Evolutionary conservation across 2,329 filamentous ascomycete species (phyloP), one percentile per base, ranked within the genome.

Genomic region (Diplodia scrobiculata): DNA sequence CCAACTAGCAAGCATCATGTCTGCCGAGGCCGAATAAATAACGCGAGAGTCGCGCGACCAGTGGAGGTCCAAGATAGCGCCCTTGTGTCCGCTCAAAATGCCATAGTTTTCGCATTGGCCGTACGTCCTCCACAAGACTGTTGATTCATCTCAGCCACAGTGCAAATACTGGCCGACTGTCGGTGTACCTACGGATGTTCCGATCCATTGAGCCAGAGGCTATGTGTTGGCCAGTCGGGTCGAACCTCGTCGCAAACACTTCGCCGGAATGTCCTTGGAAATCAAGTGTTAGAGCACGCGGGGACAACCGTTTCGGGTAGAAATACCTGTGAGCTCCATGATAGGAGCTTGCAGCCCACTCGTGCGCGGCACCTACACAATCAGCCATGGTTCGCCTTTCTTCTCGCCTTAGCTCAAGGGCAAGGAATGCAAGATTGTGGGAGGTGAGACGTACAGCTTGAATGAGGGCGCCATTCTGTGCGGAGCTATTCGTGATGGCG

Each of bases 191-290:
- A 96, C 91, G 83, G 72, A 99, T 95, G 67, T 88, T 91, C 72
- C 93, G 86, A 76, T 99, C 95, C 91, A 97, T 97, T 13, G 92
- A 95, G 9, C 92, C 94, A 1, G 95, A 98, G 50, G 95, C 95
- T 72, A 98, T 95, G 69, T 92, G 84, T 69, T 92, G 89, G 51
- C 93, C 94, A 1, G 90, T 90, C 2, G 91, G 90, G 75, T 97
- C 92, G 75, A 99, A 99, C 74, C 91, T 89, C 58, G 91, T 90
- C 27, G 91, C 85, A 75, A 98, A 98, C 55, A 99, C 87, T 80
- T 99, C 95, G 21, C 91, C 92, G 36, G 83, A 83, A 71, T 89
- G 87, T 29, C 86, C 86, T 83, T 67, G 45, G n/a, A 38, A 47
- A 9, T 55, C 71, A 55, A 72, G 67, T n/a, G 55, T 68, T n/a